Conservation (phyloP, 371 early-diverging fungal genomes). For the Actinomortierella wolfii region DNA sequence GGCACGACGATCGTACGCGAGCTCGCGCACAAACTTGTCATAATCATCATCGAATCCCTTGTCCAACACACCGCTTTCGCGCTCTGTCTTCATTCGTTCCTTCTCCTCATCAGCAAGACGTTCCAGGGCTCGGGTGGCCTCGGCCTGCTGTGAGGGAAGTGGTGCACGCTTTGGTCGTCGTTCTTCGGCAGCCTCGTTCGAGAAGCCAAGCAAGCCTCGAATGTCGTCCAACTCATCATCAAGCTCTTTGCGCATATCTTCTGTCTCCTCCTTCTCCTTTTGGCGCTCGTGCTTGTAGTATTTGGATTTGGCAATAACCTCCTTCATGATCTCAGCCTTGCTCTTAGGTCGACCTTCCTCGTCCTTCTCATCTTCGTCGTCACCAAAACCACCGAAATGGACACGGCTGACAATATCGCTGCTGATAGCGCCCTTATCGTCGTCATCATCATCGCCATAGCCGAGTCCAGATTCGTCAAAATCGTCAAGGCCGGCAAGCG, state of each 20-base stretch:
- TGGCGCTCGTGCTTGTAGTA: constrained; percentile 91
- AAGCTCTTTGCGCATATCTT: constrained; percentile 76
- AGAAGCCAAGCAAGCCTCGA: constrained; percentile 63
- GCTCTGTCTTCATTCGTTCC: constrained; percentile 42
- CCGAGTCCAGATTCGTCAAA: constrained; percentile 75
- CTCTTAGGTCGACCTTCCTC: constrained; percentile 70
- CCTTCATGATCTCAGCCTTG: constrained; percentile 94
- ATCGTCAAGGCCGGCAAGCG: constrained; percentile 82
- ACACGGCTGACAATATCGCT: constrained; percentile 65
- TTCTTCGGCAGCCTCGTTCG: constrained; percentile 37
- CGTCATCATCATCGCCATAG: constrained; percentile 70
- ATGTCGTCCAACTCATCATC: constrained; percentile 89
- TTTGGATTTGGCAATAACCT: constrained; percentile 96
- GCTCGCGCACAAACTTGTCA: constrained; percentile 78
- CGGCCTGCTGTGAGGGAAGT: constrained; percentile 30
- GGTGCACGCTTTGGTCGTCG: constrained; percentile 43
- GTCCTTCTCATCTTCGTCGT: constrained; percentile 46
- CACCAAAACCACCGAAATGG: constrained; percentile 90
- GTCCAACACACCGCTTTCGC: constrained; percentile 32
- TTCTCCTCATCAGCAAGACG: constrained; percentile 49
- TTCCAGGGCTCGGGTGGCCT: constrained; percentile 35
- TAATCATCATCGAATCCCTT: constrained; percentile 59
- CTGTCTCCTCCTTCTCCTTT: constrained; percentile 80
- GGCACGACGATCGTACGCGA: constrained; percentile 84
- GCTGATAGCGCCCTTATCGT: constrained; percentile 69